phyloP scores from a whole-genome alignment of 1,284 basidiomycete genomes.

The Rhodotorula sp. region DNA sequence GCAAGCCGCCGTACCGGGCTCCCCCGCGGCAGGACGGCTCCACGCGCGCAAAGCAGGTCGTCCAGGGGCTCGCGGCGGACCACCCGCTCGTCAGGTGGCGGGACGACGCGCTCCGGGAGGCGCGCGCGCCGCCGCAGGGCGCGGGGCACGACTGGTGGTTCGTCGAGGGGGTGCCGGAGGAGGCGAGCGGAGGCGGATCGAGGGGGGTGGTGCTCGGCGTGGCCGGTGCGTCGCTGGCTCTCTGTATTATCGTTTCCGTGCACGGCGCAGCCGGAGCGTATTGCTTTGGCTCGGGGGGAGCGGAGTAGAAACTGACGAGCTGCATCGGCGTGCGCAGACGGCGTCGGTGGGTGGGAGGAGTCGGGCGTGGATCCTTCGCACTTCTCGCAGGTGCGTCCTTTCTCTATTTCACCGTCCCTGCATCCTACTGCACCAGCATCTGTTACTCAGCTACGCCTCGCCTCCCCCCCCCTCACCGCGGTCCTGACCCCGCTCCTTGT shows the following conservation, averaged over 20 bases:
- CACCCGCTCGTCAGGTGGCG: slow-evolving; percentile 33
- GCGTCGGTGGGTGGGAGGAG: slow-evolving; percentile 70
- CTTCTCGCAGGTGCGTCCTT: slow-evolving; percentile 59
- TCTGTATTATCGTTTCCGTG: background rate
- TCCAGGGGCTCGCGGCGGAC: slow-evolving; percentile 7
- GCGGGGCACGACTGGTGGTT: slow-evolving; percentile 41
- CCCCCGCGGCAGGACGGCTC: too few species aligned
- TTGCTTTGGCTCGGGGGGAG: too few species aligned
- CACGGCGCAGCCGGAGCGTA: background rate
- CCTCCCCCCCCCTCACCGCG: slow-evolving; percentile 1
- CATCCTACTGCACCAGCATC: too few species aligned
- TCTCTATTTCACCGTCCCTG: slow-evolving; percentile 58
- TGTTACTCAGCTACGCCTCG: too few species aligned
- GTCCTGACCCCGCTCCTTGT: background rate
- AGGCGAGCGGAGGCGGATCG: background rate
- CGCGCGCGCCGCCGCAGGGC: slow-evolving; percentile 16
- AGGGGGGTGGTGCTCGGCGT: slow-evolving; percentile 29
- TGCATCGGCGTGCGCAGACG: slow-evolving; percentile 52
- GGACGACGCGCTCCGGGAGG: slow-evolving; percentile 14
- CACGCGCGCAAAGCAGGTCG: too few species aligned
- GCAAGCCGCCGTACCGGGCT: slow-evolving; percentile 21
- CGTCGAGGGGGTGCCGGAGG: slow-evolving; percentile 11
- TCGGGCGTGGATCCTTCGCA: slow-evolving; percentile 80
- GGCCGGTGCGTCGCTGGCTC: slow-evolving; percentile 58
- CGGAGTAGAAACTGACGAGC: background rate